Base-by-base conservation (phyloP, 2,329 filamentous ascomycete species). In the Celoporthe dispersa region DNA sequence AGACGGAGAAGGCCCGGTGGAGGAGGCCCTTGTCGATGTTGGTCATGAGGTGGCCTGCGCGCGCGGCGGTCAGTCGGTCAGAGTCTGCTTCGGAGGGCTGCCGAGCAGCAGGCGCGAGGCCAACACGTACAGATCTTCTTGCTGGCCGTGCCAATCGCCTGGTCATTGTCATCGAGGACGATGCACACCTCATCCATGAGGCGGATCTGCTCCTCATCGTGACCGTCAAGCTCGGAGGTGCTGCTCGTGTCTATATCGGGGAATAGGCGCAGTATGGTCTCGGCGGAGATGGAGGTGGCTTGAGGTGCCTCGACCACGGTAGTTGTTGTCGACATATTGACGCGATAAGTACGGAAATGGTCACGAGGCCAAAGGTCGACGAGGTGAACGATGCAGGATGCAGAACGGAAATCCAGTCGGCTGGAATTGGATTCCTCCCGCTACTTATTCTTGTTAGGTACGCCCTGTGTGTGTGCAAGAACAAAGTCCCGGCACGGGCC, bases 181-280 rank as follows among this genome's bases (percentile, higher is more conserved):
- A 99, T 98, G 87, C 96, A 99, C 64, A 98, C 92, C 84, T 98
- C 96, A 78, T 99, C 95, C 96, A 99, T 99, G 77, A 99, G 84
- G 65, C 95, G 91, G 77, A 98, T 97, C 84, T 99, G 96, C 85
- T 98, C 95, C 80, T 93, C 95, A 84, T 98, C 94, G 84, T 98
- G 97, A 66, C 95, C 96, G 69, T 91, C 91, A 60, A 98, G 87
- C 62, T 72, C 70, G 70, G 94, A 93, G 66, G 88, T 86, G 73
- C 91, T 90, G 78, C 85, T 88, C 71, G 89, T 90, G 81, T 92
- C 86, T 80, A 90, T 88, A 79, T 98, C 94, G 67, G 94, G 94
- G 81, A 98, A 98, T 64, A 98, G 88, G 73, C 90, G 90, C 70
- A 95, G 86, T 76, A 99, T 94, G 77, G 92, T 93, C 76, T 96